These are phyloP conservation scores for Silybum marianum DNA, from an alignment of 129 eudicot genomes.

Conservation along the genomic window DNA sequence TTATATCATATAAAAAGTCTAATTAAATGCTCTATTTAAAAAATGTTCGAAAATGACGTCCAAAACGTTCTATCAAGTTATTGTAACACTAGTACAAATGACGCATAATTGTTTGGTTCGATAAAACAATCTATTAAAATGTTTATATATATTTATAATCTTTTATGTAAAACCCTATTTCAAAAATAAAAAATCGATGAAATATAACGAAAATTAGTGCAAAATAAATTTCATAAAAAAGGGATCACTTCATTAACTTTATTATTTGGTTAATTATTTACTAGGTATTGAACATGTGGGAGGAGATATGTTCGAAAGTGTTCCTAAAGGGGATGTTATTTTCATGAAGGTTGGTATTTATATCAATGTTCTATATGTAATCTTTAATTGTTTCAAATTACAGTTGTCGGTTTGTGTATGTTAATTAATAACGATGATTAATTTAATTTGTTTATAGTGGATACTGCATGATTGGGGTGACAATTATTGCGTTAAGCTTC, in stretches of 20 bases:
- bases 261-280: not conserved
- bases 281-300: constrained; percentile 39
- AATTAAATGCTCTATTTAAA: too few species aligned
- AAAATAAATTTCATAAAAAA: not conserved
- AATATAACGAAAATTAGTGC: not conserved
- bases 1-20: too few species aligned
- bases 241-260: not conserved
- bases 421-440: not conserved
- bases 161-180: too few species aligned
- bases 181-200: too few species aligned
- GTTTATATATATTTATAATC: not conserved
- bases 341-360: constrained; percentile 37
- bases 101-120: not conserved
- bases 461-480: constrained; percentile 54
- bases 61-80: not conserved
- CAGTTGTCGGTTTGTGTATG: not conserved
- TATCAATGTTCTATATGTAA: not conserved
- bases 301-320: constrained; percentile 43
- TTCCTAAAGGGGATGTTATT: constrained; percentile 42
- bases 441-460: constrained; percentile 33
- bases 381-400: not conserved
- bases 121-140: not conserved
- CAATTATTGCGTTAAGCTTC: constrained; percentile 38
- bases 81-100: not conserved
- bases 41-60: not conserved